Percentiles rank a stretch among this genome's conserved stretches.
These are phyloP conservation scores for Colletotrichum acutatum DNA, from an alignment of 2,329 filamentous ascomycete genomes.

Conservation along the genomic window DNA sequence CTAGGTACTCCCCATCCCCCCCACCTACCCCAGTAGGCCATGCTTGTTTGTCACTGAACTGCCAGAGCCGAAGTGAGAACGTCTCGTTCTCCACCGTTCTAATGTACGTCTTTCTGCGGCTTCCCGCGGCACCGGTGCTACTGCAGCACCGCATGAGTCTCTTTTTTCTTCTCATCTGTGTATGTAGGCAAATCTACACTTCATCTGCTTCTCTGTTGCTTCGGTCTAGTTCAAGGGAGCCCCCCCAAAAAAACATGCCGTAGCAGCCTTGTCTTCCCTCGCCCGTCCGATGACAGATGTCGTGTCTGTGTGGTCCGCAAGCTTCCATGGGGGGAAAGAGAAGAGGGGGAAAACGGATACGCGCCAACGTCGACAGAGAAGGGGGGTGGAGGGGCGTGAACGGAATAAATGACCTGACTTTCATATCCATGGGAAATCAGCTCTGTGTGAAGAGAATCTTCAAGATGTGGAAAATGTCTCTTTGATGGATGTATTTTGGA, in stretches of 20 bases:
- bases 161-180: not conserved
- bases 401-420: constrained; percentile 10
- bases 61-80: not conserved
- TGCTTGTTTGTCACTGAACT: constrained; percentile 4
- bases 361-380: not conserved
- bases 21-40: not conserved
- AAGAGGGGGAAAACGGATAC: not conserved
- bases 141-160: not conserved
- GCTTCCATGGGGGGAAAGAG: not conserved
- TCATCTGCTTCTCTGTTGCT: not conserved
- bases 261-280: constrained; percentile 1
- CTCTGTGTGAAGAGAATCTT: not conserved
- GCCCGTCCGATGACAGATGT: constrained; percentile 12
- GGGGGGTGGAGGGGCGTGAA: constrained; percentile 1
- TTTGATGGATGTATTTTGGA: not conserved
- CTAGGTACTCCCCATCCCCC: not conserved
- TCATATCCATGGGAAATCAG: not conserved
- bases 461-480: not conserved
- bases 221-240: not conserved
- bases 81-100: not conserved
- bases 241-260: not conserved
- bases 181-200: not conserved
- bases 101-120: not conserved
- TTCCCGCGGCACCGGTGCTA: not conserved
- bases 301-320: constrained; percentile 11